Evolutionary conservation across 2,329 filamentous ascomycete species (phyloP), one percentile per base, ranked within the genome.

Genomic region (Penicillium polonicum): DNA sequence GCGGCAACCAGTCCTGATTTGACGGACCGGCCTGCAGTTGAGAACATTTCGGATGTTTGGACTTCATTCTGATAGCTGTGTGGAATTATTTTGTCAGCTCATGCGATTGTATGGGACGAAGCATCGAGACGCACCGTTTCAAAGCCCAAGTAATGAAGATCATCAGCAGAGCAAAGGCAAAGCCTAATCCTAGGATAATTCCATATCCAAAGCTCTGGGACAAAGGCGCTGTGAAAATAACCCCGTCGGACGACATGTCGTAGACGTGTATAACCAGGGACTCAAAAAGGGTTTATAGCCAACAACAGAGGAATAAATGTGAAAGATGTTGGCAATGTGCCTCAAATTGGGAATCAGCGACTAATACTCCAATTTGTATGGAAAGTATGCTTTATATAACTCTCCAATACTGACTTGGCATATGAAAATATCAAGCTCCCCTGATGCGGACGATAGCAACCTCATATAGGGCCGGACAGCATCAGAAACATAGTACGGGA

Each of bases 11-110:
- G 81, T 43, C 92, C 92, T 9, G 90, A 92, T 72, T 96, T 96
- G 64, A 96, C 90, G 1, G 90, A 92, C 60, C 92, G 83, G 19
- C 91, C 91, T 49, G 92, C 92, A 0, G 92, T 96, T 62, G 84
- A 92, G 80, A 96, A 96, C 85, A 92, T 94, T 77, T 96, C 92
- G 0, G 89, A 92, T 0, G 92, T 96, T 73, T 96, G 91, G 3
- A 92, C 73, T 70, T 79, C 91, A 79, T 87, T 82, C 68, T 88
- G 86, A 71, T 88, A 88, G 63, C 83, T 81, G 50, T 57, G 21
- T 52, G 44, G 29, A 2, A 4, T 0, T 31, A 21, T n/a, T 21
- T 19, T 8, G 42, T 64, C 38, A 60, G 52, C 29, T 27, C 10
- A 7, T 29, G 23, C 9, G 31, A 29, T 7, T 23, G 3, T 1